Percentiles rank a stretch among this genome's conserved stretches.
Evolutionary conservation across 495 filamentous ascomycete species (phyloP).

Genomic region (Amorphotheca resinae): DNA sequence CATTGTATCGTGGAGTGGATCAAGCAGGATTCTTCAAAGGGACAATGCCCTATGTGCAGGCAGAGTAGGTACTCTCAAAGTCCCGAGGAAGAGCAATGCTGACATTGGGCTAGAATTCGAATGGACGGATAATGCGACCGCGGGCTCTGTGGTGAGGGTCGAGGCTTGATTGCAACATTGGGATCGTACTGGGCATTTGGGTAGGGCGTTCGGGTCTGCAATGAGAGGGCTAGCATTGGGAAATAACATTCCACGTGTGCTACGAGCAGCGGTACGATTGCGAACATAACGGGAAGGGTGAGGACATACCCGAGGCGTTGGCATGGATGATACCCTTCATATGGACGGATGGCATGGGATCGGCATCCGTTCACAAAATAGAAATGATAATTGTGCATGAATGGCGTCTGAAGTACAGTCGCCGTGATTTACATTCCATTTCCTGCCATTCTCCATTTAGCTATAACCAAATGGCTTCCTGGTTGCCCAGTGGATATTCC

Average conservation of each 20-base stretch:
- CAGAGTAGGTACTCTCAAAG: conserved; percentile 55
- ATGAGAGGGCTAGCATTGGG: background rate
- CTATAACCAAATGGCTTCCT: no score
- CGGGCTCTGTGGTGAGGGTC: background rate
- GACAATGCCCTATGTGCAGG: conserved; percentile 94
- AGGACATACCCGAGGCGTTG: background rate
- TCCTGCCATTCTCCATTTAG: no score
- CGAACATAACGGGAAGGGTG: background rate
- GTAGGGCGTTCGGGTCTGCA: no score
- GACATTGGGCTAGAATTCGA: conserved; percentile 14
- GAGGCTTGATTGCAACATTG: background rate
- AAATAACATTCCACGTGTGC: background rate
- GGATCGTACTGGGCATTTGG: background rate
- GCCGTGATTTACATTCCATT: no score
- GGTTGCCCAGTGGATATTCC: no score
- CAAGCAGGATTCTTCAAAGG: conserved; percentile 83
- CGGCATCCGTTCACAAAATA: no score
- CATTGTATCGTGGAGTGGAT: conserved; percentile 97
- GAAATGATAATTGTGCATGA: no score
- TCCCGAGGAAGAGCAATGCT: background rate
- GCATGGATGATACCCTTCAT: background rate
- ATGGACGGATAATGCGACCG: conserved; percentile 9
- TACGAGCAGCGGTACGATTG: background rate
- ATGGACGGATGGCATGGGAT: background rate
- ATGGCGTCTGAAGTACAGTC: no score